These are phyloP conservation scores for Chlorella sorokiniana DNA, from an alignment of 139 green algal genomes.

Conservation along the genomic window DNA sequence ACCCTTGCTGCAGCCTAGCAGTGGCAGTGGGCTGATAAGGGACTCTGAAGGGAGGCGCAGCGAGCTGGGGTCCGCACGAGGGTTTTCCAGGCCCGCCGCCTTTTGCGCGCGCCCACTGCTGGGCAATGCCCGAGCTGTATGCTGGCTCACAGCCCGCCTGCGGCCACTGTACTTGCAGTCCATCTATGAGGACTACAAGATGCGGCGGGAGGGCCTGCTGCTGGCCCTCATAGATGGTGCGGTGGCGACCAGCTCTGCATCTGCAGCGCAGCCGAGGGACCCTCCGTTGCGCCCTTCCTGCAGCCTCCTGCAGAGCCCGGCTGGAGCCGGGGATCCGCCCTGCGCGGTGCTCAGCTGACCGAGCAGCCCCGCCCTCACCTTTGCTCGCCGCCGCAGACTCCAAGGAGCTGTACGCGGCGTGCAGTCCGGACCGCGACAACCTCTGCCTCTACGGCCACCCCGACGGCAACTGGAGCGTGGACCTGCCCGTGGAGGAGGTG, in stretches of 20 bases:
- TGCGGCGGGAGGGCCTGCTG: slow-evolving; percentile 37
- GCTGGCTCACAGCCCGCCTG: no score
- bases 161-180: background rate
- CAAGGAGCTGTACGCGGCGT: slow-evolving; percentile 69
- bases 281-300: background rate
- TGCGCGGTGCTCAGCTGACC: background rate
- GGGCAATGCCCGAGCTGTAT: no score
- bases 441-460: slow-evolving; percentile 94
- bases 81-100: no score
- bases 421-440: slow-evolving; percentile 94
- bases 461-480: slow-evolving; percentile 89
- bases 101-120: no score
- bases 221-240: slow-evolving; percentile 43
- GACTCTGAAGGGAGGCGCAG: no score
- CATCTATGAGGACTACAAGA: slow-evolving; percentile 39
- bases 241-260: background rate
- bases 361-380: background rate
- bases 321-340: background rate
- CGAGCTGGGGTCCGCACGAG: no score
- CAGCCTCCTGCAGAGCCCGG: background rate
- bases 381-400: slow-evolving; percentile 13
- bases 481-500: slow-evolving; percentile 95
- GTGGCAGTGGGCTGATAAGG: no score
- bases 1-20: no score
- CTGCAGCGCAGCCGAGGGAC: background rate